A percentile compares a stretch with the other conserved stretches of the same genome.
Evolutionary conservation across 2,329 filamentous ascomycete species (phyloP).

Genomic region (Chaetomium globosum): DNA sequence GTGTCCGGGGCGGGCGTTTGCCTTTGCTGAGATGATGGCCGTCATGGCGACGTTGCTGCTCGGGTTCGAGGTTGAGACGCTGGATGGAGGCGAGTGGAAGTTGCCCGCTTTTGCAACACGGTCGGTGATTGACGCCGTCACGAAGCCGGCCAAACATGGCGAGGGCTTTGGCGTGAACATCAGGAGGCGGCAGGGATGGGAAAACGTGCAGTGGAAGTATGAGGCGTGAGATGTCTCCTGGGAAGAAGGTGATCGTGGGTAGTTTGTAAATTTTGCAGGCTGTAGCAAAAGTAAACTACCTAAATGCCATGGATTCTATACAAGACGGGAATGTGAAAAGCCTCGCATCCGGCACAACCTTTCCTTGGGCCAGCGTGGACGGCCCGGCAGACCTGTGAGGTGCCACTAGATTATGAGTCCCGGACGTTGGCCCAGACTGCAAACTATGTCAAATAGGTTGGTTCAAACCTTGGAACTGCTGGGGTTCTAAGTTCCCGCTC

Average conservation of each 20-base stretch:
- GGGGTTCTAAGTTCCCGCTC: too few species aligned
- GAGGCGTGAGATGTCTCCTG: not conserved
- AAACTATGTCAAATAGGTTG: too few species aligned
- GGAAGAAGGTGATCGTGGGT: not conserved
- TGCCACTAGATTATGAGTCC: too few species aligned
- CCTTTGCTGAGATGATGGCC: slow-evolving; percentile 30
- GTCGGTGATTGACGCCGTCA: slow-evolving; percentile 26
- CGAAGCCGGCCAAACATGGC: slow-evolving; percentile 23
- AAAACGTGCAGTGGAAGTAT: slow-evolving; percentile 21
- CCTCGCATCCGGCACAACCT: too few species aligned
- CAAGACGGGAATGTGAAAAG: too few species aligned
- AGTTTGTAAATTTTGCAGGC: too few species aligned
- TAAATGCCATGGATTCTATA: too few species aligned
- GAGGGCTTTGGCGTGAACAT: slow-evolving; percentile 21
- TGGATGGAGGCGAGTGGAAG: slow-evolving; percentile 23
- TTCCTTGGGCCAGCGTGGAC: too few species aligned
- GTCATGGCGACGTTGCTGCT: slow-evolving; percentile 27
- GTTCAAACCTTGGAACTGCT: too few species aligned
- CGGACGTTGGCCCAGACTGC: too few species aligned
- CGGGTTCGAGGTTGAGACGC: slow-evolving; percentile 27
- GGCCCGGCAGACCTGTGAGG: too few species aligned
- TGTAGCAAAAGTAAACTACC: too few species aligned
- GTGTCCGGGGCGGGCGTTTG: slow-evolving; percentile 29
- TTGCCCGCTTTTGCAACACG: slow-evolving; percentile 14
- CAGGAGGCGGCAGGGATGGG: slow-evolving; percentile 21